Percentiles rank a stretch among this genome's conserved stretches.
These are phyloP conservation scores for Phytopythium helicoides DNA, from an alignment of 352 stramenopile species.

Conservation along the genomic window DNA sequence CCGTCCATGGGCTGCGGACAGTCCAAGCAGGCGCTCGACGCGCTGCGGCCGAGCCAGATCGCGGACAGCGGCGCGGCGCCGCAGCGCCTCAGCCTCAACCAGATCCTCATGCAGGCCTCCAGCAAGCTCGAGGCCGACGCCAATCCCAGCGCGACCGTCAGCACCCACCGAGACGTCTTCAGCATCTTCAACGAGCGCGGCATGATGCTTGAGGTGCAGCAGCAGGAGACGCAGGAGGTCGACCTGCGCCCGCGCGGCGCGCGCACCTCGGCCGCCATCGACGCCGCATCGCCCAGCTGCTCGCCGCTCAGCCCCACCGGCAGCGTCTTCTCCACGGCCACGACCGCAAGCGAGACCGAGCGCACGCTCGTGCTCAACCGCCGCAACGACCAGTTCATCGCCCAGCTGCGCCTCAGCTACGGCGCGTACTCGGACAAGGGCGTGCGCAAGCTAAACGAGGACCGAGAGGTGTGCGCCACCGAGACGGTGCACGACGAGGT, in stretches of 20 bases:
- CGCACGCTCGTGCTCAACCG: conserved; percentile 56
- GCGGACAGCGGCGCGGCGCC: conserved; percentile 18
- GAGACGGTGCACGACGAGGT: conserved; percentile 52
- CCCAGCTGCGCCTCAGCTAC: conserved; percentile 54
- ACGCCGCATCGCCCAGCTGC: conserved; percentile 21
- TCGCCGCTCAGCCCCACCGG: conserved; percentile 48
- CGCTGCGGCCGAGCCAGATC: conserved; percentile 10
- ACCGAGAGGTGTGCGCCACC: conserved; percentile 53
- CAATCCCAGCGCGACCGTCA: conserved; percentile 17
- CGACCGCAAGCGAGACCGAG: conserved; percentile 71
- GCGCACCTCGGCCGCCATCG: neutral
- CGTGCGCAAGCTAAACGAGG: conserved; percentile 74
- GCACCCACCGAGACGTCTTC: conserved; percentile 76
- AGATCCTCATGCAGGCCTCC: conserved; percentile 44
- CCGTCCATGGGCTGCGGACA: conserved; percentile 59
- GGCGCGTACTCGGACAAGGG: conserved; percentile 75
- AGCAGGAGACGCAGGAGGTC: conserved; percentile 4
- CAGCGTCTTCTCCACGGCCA: conserved; percentile 75
- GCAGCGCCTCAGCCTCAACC: conserved; percentile 43
- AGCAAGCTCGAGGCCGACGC: conserved; percentile 40
- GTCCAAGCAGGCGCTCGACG: conserved; percentile 47
- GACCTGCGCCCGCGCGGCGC: neutral
- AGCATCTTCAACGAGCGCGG: conserved; percentile 82
- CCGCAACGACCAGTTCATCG: conserved; percentile 48
- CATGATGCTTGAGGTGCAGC: conserved; percentile 53